Base-by-base conservation (phyloP, 2,329 filamentous ascomycete genomes). In the Claviceps sp. region DNA sequence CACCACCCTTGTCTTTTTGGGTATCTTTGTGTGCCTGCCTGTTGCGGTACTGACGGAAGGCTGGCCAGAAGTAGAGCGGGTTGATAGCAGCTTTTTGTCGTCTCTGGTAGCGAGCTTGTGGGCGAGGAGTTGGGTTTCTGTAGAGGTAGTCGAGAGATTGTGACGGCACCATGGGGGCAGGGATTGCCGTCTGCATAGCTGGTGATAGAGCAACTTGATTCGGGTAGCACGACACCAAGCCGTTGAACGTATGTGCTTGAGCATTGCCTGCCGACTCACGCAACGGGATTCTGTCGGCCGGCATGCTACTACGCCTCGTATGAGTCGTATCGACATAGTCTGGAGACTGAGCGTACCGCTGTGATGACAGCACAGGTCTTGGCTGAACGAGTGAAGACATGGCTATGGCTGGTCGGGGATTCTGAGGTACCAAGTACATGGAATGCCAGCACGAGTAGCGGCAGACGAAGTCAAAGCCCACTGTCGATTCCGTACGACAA, bases 1-100 rank as follows among this genome's bases (percentile, higher is more conserved):
- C 82, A 71, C 82, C 82, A 77, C 64, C 69, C 59, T 82, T 78
- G 56, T 78, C 74, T 58, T 82, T 79, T 53, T 70, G 67, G 53
- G 75, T 73, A 53, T 79, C 77, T 62, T 83, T 82, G 64, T 81
- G 77, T 55, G 73, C 75, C 64, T 83, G 80, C 62, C 81, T 78
- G 61, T 76, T 76, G 58, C 82, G 76, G 64, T 85, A 85, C 58
- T 81, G 78, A 53, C 78, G 74, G 60, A 85, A 85, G 55, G 80
- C 76, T 16, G 75, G 74, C 57, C 79, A 79, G 52, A 76, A 72
- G 59, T 80, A 80, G 58, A 84, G 75, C 45, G 80, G 79, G 64
- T 83, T 83, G 59, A 71, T 63, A 37, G 65, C 63, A 50, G 65
- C 63, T 52, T 69, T 68, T 29, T 61, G 54, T 54, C 65, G 62